phyloP scores from a whole-genome alignment of 2,329 filamentous ascomycete species.

The Exophiala spinifera region DNA sequence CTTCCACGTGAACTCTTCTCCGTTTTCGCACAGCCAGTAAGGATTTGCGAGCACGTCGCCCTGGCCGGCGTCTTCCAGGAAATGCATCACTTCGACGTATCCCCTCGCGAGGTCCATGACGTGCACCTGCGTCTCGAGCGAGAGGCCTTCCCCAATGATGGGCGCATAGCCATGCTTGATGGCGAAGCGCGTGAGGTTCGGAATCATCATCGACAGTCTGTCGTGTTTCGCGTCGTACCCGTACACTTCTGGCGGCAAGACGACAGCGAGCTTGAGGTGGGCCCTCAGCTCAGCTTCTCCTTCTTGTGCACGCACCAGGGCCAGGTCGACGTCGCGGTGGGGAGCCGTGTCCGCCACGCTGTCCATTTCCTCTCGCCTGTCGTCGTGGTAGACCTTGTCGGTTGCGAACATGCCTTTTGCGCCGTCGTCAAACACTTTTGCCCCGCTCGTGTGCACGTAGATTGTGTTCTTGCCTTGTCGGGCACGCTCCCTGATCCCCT shows the following conservation, averaged over 20 bases:
- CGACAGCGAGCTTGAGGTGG: slow-evolving; percentile 46
- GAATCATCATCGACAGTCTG: slow-evolving; percentile 48
- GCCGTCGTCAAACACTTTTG: slow-evolving; percentile 41
- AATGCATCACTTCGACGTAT: slow-evolving; percentile 45
- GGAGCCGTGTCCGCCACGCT: slow-evolving; percentile 41
- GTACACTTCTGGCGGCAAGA: slow-evolving; percentile 49
- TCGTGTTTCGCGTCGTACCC: slow-evolving; percentile 40
- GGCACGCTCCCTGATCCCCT: slow-evolving; percentile 41
- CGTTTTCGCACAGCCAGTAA: slow-evolving; percentile 48
- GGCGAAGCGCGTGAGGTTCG: slow-evolving; percentile 47
- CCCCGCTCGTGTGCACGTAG: slow-evolving; percentile 43
- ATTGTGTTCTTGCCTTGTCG: slow-evolving; percentile 38
- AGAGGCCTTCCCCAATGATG: slow-evolving; percentile 43
- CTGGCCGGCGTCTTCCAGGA: slow-evolving; percentile 37
- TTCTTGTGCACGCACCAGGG: slow-evolving; percentile 39
- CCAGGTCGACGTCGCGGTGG: slow-evolving; percentile 47
- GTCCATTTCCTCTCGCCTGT: slow-evolving; percentile 40
- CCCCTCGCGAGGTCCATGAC: slow-evolving; percentile 48
- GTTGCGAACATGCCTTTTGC: slow-evolving; percentile 35
- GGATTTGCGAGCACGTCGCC: slow-evolving; percentile 41
- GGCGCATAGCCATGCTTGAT: slow-evolving; percentile 48
- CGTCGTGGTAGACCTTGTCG: slow-evolving; percentile 45
- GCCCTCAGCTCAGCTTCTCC: slow-evolving; percentile 31
- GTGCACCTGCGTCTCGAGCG: slow-evolving; percentile 46
- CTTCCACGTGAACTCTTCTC: slow-evolving; percentile 44